A percentile compares a stretch with the other conserved stretches of the same genome.
Conservation (phyloP, 2,329 filamentous ascomycete genomes). For the Aureobasidium musti region DNA sequence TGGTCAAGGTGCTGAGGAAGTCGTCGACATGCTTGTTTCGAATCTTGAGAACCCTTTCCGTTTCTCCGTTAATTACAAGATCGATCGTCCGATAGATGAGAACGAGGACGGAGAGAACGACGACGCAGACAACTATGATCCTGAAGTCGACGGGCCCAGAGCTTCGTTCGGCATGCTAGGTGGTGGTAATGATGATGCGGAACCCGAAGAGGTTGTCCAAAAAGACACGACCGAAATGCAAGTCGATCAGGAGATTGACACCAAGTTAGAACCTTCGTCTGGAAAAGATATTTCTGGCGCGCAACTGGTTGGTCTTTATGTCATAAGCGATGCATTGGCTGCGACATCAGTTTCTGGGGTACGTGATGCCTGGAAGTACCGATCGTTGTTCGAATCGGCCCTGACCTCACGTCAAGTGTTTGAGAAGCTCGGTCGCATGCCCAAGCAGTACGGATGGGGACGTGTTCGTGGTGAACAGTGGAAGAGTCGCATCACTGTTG, state of each 20-base stretch:
- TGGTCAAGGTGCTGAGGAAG: slow-evolving; percentile 80
- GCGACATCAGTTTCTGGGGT: slow-evolving; percentile 74
- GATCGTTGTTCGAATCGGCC: slow-evolving; percentile 74
- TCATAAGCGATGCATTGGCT: slow-evolving; percentile 77
- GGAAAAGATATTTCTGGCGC: slow-evolving; percentile 49
- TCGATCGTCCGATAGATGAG: not conserved
- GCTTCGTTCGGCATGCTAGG: slow-evolving; percentile 26
- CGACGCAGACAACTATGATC: slow-evolving; percentile 46
- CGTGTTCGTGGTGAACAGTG: slow-evolving; percentile 80
- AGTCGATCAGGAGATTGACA: slow-evolving; percentile 30
- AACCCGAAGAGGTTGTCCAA: slow-evolving; percentile 38
- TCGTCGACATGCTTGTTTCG: slow-evolving; percentile 81
- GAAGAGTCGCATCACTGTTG: slow-evolving; percentile 70
- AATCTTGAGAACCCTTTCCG: slow-evolving; percentile 79
- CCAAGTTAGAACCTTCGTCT: slow-evolving; percentile 54
- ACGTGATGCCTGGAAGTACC: slow-evolving; percentile 82
- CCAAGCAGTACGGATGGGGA: slow-evolving; percentile 75
- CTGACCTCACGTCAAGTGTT: slow-evolving; percentile 70
- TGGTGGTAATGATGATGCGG: slow-evolving; percentile 38
- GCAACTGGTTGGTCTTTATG: slow-evolving; percentile 78
- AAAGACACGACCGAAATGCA: not conserved
- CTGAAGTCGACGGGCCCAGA: slow-evolving; percentile 37
- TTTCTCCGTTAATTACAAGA: slow-evolving; percentile 66
- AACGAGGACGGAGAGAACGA: slow-evolving; percentile 43
- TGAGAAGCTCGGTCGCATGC: slow-evolving; percentile 70